Percentiles rank a stretch among this genome's conserved stretches.
Conservation (phyloP, 2,329 filamentous ascomycete genomes). For the Penicillium digitatum region DNA sequence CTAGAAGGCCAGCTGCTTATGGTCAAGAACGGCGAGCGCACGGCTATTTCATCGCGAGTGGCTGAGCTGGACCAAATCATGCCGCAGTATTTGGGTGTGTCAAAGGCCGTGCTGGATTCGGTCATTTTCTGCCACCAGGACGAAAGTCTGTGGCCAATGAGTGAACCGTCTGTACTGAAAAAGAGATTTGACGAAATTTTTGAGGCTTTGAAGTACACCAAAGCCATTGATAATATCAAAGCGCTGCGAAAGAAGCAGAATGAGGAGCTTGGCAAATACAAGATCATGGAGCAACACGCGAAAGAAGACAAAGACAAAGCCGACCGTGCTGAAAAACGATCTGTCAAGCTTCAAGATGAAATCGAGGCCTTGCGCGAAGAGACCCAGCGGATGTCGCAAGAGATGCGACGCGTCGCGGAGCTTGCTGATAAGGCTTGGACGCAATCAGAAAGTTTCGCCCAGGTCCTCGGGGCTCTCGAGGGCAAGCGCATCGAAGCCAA, state of each 20-base stretch:
- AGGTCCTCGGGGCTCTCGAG: slow-evolving; percentile 69
- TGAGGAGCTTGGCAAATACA: slow-evolving; percentile 67
- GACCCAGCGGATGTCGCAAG: slow-evolving; percentile 56
- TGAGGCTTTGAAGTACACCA: slow-evolving; percentile 93
- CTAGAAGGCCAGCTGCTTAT: slow-evolving; percentile 76
- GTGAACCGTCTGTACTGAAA: slow-evolving; percentile 78
- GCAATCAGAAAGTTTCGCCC: slow-evolving; percentile 68
- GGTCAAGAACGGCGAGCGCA: slow-evolving; percentile 73
- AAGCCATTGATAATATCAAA: slow-evolving; percentile 94
- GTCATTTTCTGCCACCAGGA: slow-evolving; percentile 99
- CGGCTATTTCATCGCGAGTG: slow-evolving; percentile 71
- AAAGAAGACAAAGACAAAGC: slow-evolving; percentile 83
- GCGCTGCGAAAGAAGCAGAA: slow-evolving; percentile 76
- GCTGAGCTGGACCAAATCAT: slow-evolving; percentile 79
- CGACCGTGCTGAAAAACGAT: slow-evolving; percentile 64
- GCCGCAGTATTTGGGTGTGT: slow-evolving; percentile 82
- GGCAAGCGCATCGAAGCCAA: slow-evolving; percentile 71
- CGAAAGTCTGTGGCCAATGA: slow-evolving; percentile 95
- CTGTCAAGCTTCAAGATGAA: slow-evolving; percentile 60
- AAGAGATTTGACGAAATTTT: slow-evolving; percentile 98
- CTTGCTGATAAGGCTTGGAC: slow-evolving; percentile 64
- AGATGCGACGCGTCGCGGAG: slow-evolving; percentile 43
- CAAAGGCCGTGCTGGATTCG: slow-evolving; percentile 80
- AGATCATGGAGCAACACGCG: slow-evolving; percentile 70
- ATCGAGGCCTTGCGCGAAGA: slow-evolving; percentile 57